phyloP scores from a whole-genome alignment of 768 basidiomycete genomes.

The Trichaptum fuscoviolaceum region DNA sequence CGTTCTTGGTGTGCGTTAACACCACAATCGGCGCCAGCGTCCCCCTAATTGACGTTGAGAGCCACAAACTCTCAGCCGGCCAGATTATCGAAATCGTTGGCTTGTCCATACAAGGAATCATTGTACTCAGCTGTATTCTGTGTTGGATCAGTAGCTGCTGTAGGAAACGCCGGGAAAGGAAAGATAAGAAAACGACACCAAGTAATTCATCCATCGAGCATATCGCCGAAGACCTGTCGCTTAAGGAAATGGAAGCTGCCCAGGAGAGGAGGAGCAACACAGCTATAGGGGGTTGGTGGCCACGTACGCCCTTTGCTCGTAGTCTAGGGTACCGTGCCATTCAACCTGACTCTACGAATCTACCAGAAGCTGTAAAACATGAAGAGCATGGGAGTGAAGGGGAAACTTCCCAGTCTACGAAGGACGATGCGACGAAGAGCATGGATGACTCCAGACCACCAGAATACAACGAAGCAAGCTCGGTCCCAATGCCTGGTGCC shows the following conservation, averaged over 20 bases:
- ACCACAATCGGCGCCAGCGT: constrained; percentile 11
- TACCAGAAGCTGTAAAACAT: not conserved
- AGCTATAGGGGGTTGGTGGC: not conserved
- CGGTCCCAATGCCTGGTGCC: not conserved
- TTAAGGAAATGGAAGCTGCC: not conserved
- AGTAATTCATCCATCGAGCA: not conserved
- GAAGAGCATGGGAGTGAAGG: not conserved
- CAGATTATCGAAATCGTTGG: not conserved
- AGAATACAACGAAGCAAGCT: not conserved
- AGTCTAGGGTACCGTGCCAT: not conserved
- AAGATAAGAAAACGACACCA: not conserved
- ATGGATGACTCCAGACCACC: not conserved
- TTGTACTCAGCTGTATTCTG: not conserved
- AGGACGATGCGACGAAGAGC: not conserved
- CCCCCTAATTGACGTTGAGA: constrained; percentile 9
- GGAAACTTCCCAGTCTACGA: not conserved
- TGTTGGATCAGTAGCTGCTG: not conserved
- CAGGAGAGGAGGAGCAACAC: not conserved
- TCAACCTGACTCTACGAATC: not conserved
- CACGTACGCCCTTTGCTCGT: not conserved
- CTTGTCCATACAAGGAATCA: not conserved
- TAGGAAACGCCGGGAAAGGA: not conserved
- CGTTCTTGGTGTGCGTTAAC: constrained; percentile 14
- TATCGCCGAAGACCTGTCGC: not conserved
- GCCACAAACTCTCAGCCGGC: constrained; percentile 1